Evolutionary conservation across 305 asterid species (phyloP), one percentile per base, ranked within the genome.

Genomic region (Fraxinus greggii): DNA sequence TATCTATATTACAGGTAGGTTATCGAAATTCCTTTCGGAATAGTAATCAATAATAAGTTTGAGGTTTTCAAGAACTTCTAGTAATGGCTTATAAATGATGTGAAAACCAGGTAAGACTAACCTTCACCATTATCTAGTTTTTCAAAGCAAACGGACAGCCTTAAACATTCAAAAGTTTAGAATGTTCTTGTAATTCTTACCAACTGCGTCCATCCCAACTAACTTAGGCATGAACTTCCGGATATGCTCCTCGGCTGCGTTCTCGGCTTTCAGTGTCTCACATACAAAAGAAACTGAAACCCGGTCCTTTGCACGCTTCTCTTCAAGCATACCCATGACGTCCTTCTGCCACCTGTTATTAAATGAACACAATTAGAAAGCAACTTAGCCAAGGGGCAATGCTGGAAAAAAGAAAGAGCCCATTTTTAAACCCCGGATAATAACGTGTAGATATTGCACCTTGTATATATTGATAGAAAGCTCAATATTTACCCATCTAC

Each of bases 221-320:
- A 97, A 86, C 86, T 97, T 97, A 36, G 99, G 99, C 97, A 97
- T 97, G 97, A 92, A 97, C 85, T 88, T 89, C 75, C 78, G 88
- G 85, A 97, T 91, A 87, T 97, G 99, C 33, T 93, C 97, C 88
- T 93, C 97, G 7, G 99, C 99, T 79, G 93, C 94, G 84, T 92
- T 83, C 21, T 93, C 99, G 75, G 98, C 92, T 89, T 94, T 97
- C 85, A 97, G 84, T 28, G 98, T 94, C 84, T 94, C 99, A 63
- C 99, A 97, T 80, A 92, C 95, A 19, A 97, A 97, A 51, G 92
- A 90, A 84, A 97, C 91, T 3, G 86, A 85, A 83, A 89, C 89
- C 88, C 87, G 87, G 81, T 26, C 15, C 85, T 91, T 91, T 78
- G 81, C 86, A 32, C 89, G 92, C 89, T 92, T 93, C 88, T 92